These are phyloP conservation scores for Bassia scoparia DNA, from an alignment of 148 eudicot species.

Conservation along the genomic window DNA sequence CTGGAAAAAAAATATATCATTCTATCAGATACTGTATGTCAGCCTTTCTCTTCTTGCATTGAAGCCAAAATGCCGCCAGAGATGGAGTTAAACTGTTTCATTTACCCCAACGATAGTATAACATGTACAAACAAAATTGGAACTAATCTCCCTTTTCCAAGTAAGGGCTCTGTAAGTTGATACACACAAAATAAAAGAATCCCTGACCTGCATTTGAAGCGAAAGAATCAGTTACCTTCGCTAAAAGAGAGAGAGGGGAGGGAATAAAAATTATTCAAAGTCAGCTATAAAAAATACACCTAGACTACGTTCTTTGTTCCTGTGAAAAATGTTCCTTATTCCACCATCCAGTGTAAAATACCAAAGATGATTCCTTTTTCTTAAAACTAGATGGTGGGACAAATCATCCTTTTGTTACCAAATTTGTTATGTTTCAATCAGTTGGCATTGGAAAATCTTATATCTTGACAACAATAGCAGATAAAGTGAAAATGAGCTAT, in stretches of 20 bases:
- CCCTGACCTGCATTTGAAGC: conserved; percentile 20
- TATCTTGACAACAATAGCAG: background rate
- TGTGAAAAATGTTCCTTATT: background rate
- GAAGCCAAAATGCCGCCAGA: conserved; percentile 7
- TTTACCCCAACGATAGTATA: background rate
- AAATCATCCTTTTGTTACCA: background rate
- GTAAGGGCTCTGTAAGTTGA: background rate
- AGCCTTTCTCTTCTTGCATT: conserved; percentile 5
- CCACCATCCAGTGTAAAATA: background rate
- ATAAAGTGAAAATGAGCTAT: background rate
- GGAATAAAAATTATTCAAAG: background rate
- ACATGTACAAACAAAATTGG: conserved; percentile 3
- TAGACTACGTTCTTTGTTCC: background rate
- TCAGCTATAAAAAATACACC: background rate
- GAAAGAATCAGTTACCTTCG: background rate
- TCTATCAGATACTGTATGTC: background rate
- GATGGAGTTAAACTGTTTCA: conserved; percentile 1
- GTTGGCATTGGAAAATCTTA: background rate
- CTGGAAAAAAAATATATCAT: background rate
- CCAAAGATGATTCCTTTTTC: background rate
- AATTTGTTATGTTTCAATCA: background rate
- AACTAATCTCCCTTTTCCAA: conserved; percentile 9
- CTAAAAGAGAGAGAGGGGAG: background rate
- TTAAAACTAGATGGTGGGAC: too few species aligned
- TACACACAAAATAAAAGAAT: background rate